Percentiles rank a stretch among this genome's conserved stretches.
phyloP scores from a whole-genome alignment of 345 rosid species.

The Sonneratia alba region DNA sequence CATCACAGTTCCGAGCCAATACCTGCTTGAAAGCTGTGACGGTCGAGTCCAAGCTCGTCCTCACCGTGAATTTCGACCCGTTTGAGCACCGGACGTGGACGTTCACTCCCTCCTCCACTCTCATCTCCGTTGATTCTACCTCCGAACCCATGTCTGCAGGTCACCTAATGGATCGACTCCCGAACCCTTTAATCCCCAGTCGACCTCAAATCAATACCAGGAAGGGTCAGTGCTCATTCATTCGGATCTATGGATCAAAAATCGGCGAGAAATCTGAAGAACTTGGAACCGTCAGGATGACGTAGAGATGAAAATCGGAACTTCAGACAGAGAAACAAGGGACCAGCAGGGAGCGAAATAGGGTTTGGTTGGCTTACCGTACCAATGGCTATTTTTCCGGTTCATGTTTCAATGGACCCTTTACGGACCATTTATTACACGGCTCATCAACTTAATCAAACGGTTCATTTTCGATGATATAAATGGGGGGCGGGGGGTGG shows the following conservation, averaged over 20 bases:
- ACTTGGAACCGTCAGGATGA: neutral
- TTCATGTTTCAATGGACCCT: too few species aligned
- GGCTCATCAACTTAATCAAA: too few species aligned
- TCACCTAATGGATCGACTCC: conserved; percentile 8
- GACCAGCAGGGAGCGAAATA: neutral
- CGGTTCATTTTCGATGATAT: too few species aligned
- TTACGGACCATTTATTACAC: too few species aligned
- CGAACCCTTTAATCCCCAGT: conserved; percentile 9
- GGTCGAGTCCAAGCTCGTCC: conserved; percentile 37
- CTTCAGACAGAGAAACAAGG: neutral
- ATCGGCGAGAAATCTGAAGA: neutral
- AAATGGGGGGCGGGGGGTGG: too few species aligned
- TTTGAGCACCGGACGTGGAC: conserved; percentile 59
- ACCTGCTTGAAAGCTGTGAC: conserved; percentile 47
- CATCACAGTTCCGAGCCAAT: conserved; percentile 51
- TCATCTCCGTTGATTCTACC: conserved; percentile 57
- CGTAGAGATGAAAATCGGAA: neutral
- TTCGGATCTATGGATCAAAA: neutral
- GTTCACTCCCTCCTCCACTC: conserved; percentile 26
- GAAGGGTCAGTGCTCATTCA: neutral
- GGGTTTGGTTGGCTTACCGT: too few species aligned
- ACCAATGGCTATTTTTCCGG: too few species aligned
- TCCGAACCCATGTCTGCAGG: conserved; percentile 35
- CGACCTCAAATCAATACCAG: too few species aligned
- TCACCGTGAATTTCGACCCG: conserved; percentile 48